Conservation (phyloP, 305 asterid genomes). For the Plantago rigida region DNA sequence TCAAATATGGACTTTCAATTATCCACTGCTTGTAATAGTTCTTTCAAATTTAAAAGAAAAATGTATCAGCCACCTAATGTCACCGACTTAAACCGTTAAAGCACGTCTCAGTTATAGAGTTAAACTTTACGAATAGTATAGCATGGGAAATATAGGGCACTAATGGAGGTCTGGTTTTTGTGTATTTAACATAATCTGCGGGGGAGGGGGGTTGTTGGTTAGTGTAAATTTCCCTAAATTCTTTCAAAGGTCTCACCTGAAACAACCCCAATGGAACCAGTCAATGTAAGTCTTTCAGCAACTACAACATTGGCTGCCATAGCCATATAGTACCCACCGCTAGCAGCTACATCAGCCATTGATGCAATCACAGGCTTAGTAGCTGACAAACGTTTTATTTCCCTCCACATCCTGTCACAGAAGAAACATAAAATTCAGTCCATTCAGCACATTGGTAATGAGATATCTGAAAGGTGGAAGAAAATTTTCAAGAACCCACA, state of each 20-base stretch:
- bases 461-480: not conserved
- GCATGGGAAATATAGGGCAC: no score
- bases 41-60: no score
- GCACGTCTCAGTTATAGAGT: no score
- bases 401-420: slow-evolving; percentile 77
- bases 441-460: no score
- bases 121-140: no score
- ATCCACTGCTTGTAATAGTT: no score
- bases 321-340: slow-evolving; percentile 90
- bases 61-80: no score
- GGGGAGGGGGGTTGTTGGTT: no score
- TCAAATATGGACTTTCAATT: no score
- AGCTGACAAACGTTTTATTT: slow-evolving; percentile 65
- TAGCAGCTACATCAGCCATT: slow-evolving; percentile 86
- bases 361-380: slow-evolving; percentile 77
- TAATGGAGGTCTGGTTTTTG: no score
- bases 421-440: not conserved
- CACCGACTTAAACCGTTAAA: no score
- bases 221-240: not conserved
- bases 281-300: slow-evolving; percentile 70
- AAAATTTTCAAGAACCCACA: not conserved
- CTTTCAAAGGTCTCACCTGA: slow-evolving; percentile 37
- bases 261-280: slow-evolving; percentile 88
- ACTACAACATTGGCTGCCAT: slow-evolving; percentile 71
- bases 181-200: no score